Conservation (phyloP, 305 asterid species). For the Ruellia speciosa region DNA sequence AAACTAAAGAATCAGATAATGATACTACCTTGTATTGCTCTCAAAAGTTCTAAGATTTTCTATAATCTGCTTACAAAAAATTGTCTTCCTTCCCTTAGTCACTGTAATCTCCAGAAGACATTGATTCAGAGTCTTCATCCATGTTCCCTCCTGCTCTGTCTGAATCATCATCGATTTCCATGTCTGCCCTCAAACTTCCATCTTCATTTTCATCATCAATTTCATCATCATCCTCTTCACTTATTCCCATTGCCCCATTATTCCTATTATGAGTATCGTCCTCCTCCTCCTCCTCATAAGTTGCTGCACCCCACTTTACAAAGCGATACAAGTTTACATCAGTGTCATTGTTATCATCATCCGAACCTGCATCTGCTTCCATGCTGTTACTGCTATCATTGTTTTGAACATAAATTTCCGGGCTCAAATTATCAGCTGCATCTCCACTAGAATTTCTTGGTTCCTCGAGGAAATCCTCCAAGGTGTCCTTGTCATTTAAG, state of each 20-base stretch:
- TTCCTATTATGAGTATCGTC: slow-evolving; percentile 28
- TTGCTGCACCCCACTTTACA: slow-evolving; percentile 41
- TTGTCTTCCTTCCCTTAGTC: slow-evolving; percentile 32
- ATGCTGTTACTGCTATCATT: slow-evolving; percentile 47
- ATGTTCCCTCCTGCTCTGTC: slow-evolving; percentile 28
- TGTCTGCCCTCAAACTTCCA: slow-evolving; percentile 29
- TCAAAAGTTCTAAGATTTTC: too few species aligned
- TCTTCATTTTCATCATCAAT: slow-evolving; percentile 40
- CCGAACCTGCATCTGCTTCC: slow-evolving; percentile 50
- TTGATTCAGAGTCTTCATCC: slow-evolving; percentile 53
- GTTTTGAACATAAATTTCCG: slow-evolving; percentile 29
- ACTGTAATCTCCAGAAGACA: slow-evolving; percentile 61
- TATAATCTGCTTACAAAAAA: too few species aligned
- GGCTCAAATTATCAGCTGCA: slow-evolving; percentile 21
- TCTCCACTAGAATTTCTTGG: slow-evolving; percentile 27
- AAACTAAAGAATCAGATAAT: too few species aligned
- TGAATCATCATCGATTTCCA: slow-evolving; percentile 23
- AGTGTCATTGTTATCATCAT: slow-evolving; percentile 35
- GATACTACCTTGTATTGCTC: too few species aligned
- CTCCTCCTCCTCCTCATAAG: slow-evolving; percentile 13
- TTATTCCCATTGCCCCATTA: slow-evolving; percentile 45
- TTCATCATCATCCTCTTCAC: slow-evolving; percentile 60
- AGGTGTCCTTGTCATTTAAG: slow-evolving; percentile 27
- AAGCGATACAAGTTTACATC: slow-evolving; percentile 31
- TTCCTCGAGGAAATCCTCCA: slow-evolving; percentile 23